These are phyloP conservation scores for Senecio squalidus DNA, from an alignment of 140 eudicot species.

Conservation along the genomic window DNA sequence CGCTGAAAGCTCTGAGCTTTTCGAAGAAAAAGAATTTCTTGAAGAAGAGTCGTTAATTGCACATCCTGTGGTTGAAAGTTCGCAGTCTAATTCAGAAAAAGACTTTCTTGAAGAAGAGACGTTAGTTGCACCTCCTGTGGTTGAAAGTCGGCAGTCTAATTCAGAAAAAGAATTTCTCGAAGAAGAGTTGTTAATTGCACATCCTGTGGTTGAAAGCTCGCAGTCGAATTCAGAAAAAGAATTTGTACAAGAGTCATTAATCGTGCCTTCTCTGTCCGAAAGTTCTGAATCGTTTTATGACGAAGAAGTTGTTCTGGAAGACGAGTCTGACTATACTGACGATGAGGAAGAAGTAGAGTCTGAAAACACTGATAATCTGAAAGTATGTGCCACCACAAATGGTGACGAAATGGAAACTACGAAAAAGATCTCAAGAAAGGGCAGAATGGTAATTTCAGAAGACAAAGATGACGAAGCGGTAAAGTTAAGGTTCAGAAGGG, in stretches of 20 bases:
- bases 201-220: conserved; percentile 13
- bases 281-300: conserved; percentile 31
- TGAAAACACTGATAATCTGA: neutral
- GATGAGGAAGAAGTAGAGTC: conserved; percentile 24
- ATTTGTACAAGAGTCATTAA: conserved; percentile 8
- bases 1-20: conserved; percentile 11
- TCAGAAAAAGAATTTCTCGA: neutral
- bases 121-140: conserved; percentile 10
- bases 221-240: conserved; percentile 22
- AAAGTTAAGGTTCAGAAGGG: conserved; percentile 72
- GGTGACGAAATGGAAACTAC: conserved; percentile 9
- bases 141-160: neutral
- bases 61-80: neutral
- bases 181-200: neutral
- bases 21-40: conserved; percentile 9
- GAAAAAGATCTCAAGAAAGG: conserved; percentile 29
- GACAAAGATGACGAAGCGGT: conserved; percentile 30
- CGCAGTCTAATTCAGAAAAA: conserved; percentile 16
- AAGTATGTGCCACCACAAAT: conserved; percentile 18
- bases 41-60: conserved; percentile 5
- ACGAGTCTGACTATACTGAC: conserved; percentile 26
- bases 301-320: conserved; percentile 31
- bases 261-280: conserved; percentile 19
- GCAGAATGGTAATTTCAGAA: conserved; percentile 28
- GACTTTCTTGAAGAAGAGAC: conserved; percentile 18